Evolutionary conservation across 352 stramenopile species (phyloP).

Genomic region (Phytophthora chlamydospora): DNA sequence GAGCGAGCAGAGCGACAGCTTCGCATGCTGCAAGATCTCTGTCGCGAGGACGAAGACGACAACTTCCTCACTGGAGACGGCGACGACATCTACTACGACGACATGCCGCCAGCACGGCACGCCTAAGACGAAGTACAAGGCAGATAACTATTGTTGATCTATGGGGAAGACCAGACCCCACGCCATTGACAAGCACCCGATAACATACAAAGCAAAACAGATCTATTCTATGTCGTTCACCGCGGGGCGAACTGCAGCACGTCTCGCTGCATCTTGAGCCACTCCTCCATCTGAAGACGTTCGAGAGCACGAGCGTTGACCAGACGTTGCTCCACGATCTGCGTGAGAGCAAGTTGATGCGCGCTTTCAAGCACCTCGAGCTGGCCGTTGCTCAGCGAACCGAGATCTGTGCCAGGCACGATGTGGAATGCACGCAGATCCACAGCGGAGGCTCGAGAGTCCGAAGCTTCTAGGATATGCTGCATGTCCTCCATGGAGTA

Average conservation of each 20-base stretch:
- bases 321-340: slow-evolving; percentile 70
- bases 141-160: slow-evolving; percentile 3
- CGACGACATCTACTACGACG: slow-evolving; percentile 44
- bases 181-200: slow-evolving; percentile 8
- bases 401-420: slow-evolving; percentile 55
- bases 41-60: slow-evolving; percentile 38
- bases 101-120: slow-evolving; percentile 21
- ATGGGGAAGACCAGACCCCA: not conserved
- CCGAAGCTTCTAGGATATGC: slow-evolving; percentile 38
- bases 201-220: slow-evolving; percentile 31
- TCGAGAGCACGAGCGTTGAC: slow-evolving; percentile 62
- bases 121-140: slow-evolving; percentile 10
- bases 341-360: slow-evolving; percentile 59
- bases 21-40: slow-evolving; percentile 79
- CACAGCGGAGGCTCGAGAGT: slow-evolving; percentile 45
- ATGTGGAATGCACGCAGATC: slow-evolving; percentile 56
- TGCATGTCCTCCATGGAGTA: slow-evolving; percentile 61
- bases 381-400: slow-evolving; percentile 70
- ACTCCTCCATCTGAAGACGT: slow-evolving; percentile 72
- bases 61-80: slow-evolving; percentile 31
- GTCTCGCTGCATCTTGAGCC: slow-evolving; percentile 75
- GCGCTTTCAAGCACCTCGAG: slow-evolving; percentile 73
- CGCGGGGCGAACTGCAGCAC: slow-evolving; percentile 50
- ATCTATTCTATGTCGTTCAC: slow-evolving; percentile 35
- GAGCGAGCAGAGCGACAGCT: slow-evolving; percentile 82